Percentiles rank a stretch among this genome's conserved stretches.
These are phyloP conservation scores for Edaphochlamys debaryana DNA, from an alignment of 139 green algal species.

Conservation along the genomic window DNA sequence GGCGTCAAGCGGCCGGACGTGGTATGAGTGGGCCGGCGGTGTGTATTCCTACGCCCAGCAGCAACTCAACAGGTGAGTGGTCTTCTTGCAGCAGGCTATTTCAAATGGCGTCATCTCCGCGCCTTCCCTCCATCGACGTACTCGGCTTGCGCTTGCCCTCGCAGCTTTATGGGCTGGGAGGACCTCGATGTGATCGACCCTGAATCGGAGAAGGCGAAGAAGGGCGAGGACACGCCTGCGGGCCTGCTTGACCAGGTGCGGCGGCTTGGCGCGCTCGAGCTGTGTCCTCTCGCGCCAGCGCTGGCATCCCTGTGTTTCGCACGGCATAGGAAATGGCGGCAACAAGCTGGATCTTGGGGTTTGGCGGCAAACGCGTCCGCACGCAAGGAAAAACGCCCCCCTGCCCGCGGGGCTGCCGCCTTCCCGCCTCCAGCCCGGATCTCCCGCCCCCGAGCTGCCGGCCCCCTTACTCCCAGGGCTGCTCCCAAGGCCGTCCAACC, in stretches of 20 bases:
- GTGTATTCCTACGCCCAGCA: constrained; percentile 45
- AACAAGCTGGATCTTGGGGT: no score
- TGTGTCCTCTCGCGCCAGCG: no score
- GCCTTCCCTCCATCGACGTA: background rate
- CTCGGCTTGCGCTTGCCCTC: background rate
- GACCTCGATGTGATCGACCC: constrained; percentile 59
- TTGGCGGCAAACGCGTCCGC: no score
- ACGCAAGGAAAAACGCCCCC: no score
- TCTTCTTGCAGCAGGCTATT: background rate
- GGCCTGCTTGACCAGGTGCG: constrained; percentile 49
- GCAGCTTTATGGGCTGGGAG: constrained; percentile 57
- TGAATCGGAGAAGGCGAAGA: constrained; percentile 50
- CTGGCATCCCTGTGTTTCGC: no score
- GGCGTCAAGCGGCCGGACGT: background rate
- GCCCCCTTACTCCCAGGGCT: no score
- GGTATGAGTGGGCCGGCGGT: constrained; percentile 35
- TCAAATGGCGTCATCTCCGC: background rate
- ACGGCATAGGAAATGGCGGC: no score
- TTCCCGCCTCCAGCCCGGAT: no score
- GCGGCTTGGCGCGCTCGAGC: no score
- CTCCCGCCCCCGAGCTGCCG: no score
- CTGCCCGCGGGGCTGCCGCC: no score
- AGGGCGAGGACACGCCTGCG: constrained; percentile 10
- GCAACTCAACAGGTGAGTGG: constrained; percentile 46
- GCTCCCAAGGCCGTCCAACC: no score